Evolutionary conservation across 106 monocot species (phyloP).

Genomic region (Platanthera guangdongensis): DNA sequence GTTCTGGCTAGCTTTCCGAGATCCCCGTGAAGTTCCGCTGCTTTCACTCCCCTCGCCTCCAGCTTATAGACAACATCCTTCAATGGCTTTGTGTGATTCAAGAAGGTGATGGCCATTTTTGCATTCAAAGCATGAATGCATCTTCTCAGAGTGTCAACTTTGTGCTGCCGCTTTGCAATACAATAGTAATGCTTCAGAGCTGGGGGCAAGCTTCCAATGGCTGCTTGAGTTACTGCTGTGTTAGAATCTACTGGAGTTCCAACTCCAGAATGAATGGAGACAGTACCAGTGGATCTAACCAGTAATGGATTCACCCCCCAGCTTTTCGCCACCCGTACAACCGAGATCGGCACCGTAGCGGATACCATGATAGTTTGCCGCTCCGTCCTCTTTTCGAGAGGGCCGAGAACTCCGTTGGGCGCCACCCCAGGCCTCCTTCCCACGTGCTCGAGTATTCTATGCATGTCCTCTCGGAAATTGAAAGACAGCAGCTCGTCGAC

Average conservation of each 20-base stretch:
- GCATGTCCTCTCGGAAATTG: constrained; percentile 95
- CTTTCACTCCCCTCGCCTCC: constrained; percentile 79
- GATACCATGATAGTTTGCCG: constrained; percentile 92
- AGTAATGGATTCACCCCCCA: constrained; percentile 84
- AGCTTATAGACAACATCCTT: constrained; percentile 92
- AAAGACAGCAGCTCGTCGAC: constrained; percentile 89
- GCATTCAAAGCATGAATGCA: constrained; percentile 86
- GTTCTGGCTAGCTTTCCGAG: constrained; percentile 78
- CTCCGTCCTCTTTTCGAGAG: constrained; percentile 41
- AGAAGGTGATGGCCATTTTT: constrained; percentile 69
- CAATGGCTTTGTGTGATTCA: constrained; percentile 81
- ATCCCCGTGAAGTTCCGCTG: constrained; percentile 88
- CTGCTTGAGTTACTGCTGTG: constrained; percentile 51
- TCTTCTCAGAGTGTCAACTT: constrained; percentile 83
- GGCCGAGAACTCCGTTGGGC: constrained; percentile 25
- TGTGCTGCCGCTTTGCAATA: constrained; percentile 62
- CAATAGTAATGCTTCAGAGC: constrained; percentile 83
- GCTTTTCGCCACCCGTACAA: constrained; percentile 68
- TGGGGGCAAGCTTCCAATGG: constrained; percentile 78
- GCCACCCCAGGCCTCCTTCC: constrained; percentile 43
- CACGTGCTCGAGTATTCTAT: constrained; percentile 92
- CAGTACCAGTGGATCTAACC: constrained; percentile 52
- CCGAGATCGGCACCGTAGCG: constrained; percentile 87
- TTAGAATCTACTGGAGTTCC: background rate
- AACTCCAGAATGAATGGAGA: constrained; percentile 43